These are phyloP conservation scores for Trichophyton benhamiae DNA, from an alignment of 2,329 filamentous ascomycete genomes.

Conservation along the genomic window DNA sequence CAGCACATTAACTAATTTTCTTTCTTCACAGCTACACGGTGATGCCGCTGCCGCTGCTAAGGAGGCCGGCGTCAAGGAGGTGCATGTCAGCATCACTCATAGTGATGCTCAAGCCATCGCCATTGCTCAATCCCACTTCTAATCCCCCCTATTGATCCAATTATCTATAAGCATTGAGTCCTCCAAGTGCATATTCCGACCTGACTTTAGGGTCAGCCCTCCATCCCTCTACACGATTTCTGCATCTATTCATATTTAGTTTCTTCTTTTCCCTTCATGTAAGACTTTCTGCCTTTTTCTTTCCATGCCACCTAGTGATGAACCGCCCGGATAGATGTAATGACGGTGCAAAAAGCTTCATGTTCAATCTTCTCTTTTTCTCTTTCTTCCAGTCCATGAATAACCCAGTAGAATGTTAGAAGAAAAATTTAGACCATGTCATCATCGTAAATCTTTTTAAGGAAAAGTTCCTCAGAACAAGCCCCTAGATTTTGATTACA, in stretches of 20 bases:
- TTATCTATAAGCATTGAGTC: neutral
- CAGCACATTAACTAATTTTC: neutral
- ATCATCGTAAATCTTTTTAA: too few species aligned
- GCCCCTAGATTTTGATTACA: too few species aligned
- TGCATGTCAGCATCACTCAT: constrained; percentile 92
- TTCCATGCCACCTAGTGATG: neutral
- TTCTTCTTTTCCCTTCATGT: neutral
- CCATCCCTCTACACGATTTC: neutral
- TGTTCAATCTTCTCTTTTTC: neutral
- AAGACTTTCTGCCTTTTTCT: neutral
- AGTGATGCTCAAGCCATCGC: constrained; percentile 89
- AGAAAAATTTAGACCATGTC: neutral
- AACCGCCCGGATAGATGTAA: neutral
- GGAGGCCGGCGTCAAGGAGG: constrained; percentile 72
- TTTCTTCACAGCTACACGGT: constrained; percentile 58
- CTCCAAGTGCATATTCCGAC: neutral
- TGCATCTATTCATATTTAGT: neutral
- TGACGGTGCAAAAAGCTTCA: neutral
- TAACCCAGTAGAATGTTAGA: neutral
- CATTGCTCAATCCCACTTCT: constrained; percentile 53
- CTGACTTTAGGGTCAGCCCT: neutral
- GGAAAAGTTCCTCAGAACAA: too few species aligned
- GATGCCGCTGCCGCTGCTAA: constrained; percentile 72
- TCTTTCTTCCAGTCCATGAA: neutral
- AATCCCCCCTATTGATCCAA: neutral